phyloP scores from a whole-genome alignment of 2,329 filamentous ascomycete genomes.

The Colletotrichum acutatum region DNA sequence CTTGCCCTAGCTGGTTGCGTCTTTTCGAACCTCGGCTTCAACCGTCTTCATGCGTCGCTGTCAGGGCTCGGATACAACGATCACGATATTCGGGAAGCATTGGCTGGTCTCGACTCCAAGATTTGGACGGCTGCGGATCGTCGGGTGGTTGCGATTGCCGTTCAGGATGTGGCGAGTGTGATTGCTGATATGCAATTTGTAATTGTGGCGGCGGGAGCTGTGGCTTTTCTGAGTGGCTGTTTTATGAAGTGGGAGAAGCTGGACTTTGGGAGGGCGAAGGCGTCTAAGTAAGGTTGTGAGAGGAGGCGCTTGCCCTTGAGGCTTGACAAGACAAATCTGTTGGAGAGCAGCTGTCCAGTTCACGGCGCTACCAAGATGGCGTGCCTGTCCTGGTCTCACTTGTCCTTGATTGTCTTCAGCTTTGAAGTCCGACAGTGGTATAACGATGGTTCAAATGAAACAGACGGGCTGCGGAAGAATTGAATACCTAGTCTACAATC shows the following conservation, averaged over 20 bases:
- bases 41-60: slow-evolving; percentile 37
- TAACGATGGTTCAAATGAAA: too few relatives aligned
- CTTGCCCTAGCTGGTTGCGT: slow-evolving; percentile 43
- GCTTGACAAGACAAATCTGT: not conserved
- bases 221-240: slow-evolving; percentile 41
- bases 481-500: too few relatives aligned
- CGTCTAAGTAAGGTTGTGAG: not conserved
- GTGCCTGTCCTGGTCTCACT: not conserved
- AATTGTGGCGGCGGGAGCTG: slow-evolving; percentile 39
- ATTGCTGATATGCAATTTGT: slow-evolving; percentile 43
- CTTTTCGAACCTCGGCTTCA: slow-evolving; percentile 46
- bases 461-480: too few relatives aligned
- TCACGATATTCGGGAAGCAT: slow-evolving; percentile 41
- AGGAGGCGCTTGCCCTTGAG: too few relatives aligned
- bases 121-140: slow-evolving; percentile 38
- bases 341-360: not conserved
- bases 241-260: slow-evolving; percentile 44
- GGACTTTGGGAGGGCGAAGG: slow-evolving; percentile 36
- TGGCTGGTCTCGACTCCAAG: slow-evolving; percentile 43
- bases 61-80: slow-evolving; percentile 36
- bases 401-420: not conserved
- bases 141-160: slow-evolving; percentile 32
- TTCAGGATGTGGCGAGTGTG: slow-evolving; percentile 40
- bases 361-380: too few relatives aligned
- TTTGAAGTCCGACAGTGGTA: too few relatives aligned